A percentile compares a stretch with the other conserved stretches of the same genome.
Conservation (phyloP, 129 eudicot genomes). For the Deinandra increscens region DNA sequence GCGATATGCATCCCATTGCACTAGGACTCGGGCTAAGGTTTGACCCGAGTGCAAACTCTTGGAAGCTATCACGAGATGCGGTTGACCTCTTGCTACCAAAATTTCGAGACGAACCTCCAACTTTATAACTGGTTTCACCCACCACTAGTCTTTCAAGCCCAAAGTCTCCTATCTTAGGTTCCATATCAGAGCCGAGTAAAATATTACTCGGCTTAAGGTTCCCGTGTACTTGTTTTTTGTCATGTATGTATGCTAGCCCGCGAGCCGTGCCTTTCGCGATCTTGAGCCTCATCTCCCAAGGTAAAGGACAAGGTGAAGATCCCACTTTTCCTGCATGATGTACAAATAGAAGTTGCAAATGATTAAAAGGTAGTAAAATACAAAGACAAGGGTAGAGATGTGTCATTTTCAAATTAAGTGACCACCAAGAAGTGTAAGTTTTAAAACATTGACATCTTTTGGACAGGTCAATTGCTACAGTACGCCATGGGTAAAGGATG, state of each 20-base stretch:
- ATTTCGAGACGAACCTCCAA: conserved; percentile 69
- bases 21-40: conserved; percentile 93
- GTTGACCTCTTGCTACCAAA: conserved; percentile 92
- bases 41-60: conserved; percentile 47
- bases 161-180: conserved; percentile 90
- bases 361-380: conserved; percentile 8
- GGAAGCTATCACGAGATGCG: conserved; percentile 85
- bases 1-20: conserved; percentile 60
- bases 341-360: conserved; percentile 9
- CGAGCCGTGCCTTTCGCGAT: conserved; percentile 94
- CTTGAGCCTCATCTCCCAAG: conserved; percentile 86
- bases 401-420: conserved; percentile 45
- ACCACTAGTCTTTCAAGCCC: conserved; percentile 79
- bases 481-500: conserved; percentile 36
- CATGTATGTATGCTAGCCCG: conserved; percentile 83
- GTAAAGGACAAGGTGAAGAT: conserved; percentile 83
- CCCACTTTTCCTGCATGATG: conserved; percentile 69
- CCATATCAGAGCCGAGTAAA: conserved; percentile 79
- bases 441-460: conserved; percentile 1
- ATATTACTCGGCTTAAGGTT: conserved; percentile 89
- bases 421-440: background rate
- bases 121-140: conserved; percentile 61
- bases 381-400: conserved; percentile 8
- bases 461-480: conserved; percentile 33
- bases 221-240: conserved; percentile 89